Percentiles rank a stretch among this genome's conserved stretches.
phyloP scores from a whole-genome alignment of 305 asterid genomes.

The Solanum hybrid region DNA sequence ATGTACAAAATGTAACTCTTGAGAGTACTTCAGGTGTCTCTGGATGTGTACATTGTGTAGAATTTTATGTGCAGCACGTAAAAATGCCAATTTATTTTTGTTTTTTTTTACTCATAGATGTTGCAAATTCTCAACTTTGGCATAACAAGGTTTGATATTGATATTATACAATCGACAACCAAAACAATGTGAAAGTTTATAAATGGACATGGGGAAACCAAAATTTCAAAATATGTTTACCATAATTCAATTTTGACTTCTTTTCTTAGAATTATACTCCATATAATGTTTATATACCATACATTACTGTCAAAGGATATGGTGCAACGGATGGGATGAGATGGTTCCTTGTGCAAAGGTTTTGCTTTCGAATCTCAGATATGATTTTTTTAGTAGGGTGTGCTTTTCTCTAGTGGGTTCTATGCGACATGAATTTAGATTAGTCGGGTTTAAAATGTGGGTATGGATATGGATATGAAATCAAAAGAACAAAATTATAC shows the following conservation, averaged over 20 bases:
- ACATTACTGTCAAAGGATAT: not conserved
- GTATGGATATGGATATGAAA: not conserved
- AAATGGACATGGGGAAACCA: not conserved
- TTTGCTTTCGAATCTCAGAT: not conserved
- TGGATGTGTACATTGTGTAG: conserved; percentile 6
- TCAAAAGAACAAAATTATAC: not conserved
- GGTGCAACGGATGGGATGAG: not conserved
- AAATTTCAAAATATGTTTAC: not conserved
- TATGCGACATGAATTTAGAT: not conserved
- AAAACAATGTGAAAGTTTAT: not conserved
- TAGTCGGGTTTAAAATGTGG: not conserved
- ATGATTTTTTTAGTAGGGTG: not conserved
- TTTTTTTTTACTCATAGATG: not conserved
- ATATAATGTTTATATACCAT: not conserved
- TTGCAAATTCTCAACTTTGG: not conserved
- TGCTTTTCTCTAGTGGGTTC: not conserved
- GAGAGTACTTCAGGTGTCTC: not conserved
- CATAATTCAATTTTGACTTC: not conserved
- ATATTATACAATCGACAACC: not conserved
- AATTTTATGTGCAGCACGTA: not conserved
- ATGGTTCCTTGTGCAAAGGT: not conserved
- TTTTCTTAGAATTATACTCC: not conserved
- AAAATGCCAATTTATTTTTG: not conserved
- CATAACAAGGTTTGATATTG: not conserved
- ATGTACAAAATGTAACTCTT: not conserved